phyloP scores from a whole-genome alignment of 257 asterid species.

The Phtheirospermum japonicum region DNA sequence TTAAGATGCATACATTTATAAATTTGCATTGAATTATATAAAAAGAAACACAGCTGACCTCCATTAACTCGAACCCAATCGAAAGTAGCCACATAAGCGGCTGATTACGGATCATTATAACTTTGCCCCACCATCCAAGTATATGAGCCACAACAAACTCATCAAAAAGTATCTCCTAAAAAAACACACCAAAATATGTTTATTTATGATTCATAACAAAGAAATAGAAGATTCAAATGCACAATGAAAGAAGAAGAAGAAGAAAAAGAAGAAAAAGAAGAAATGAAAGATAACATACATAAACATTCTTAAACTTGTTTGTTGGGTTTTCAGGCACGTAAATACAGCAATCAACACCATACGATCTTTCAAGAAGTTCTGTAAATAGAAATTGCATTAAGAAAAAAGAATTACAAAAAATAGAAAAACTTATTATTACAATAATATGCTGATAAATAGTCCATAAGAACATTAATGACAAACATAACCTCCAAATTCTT shows the following conservation, averaged over 20 bases:
- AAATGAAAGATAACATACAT: too few species aligned
- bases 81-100: constrained; percentile 95
- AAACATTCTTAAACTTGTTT: constrained; percentile 98
- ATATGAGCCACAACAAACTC: too few species aligned
- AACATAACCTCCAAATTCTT: constrained; percentile 29
- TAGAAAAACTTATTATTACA: too few species aligned
- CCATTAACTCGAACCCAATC: constrained; percentile 87
- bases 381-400: too few species aligned
- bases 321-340: constrained; percentile 80
- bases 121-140: too few species aligned
- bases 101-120: constrained; percentile 94
- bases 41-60: too few species aligned
- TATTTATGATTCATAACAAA: constrained; percentile 9
- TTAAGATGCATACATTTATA: too few species aligned
- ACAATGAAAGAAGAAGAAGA: too few species aligned
- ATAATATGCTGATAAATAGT: constrained; percentile 8
- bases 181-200: too few species aligned
- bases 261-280: constrained; percentile 33
- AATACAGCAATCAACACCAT: constrained; percentile 87
- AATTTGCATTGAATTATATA: too few species aligned
- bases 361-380: constrained; percentile 96
- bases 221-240: constrained; percentile 17
- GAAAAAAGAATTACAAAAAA: too few species aligned
- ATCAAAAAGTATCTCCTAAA: too few species aligned
- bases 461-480: constrained; percentile 17